These are phyloP conservation scores for Aphanoascus verrucosus DNA, from an alignment of 2,329 filamentous ascomycete species.

Conservation along the genomic window DNA sequence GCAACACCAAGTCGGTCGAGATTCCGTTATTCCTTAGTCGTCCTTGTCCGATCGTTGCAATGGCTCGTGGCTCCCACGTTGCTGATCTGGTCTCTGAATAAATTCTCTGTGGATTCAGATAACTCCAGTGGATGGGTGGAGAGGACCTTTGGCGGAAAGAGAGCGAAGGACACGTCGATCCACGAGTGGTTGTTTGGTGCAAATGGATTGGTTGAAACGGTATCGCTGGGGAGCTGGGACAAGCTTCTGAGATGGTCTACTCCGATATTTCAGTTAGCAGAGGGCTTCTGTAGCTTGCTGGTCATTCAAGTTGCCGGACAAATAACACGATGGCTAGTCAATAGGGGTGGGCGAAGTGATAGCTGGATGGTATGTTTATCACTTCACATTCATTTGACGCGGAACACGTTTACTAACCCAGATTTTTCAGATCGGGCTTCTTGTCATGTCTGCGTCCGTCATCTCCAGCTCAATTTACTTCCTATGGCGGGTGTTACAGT, in stretches of 20 bases:
- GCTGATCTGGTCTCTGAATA: conserved; percentile 89
- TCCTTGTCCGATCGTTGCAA: conserved; percentile 63
- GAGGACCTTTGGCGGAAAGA: conserved; percentile 59
- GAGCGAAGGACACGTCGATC: conserved; percentile 53
- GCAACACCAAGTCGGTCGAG: conserved; percentile 68
- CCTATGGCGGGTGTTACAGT: conserved; percentile 86
- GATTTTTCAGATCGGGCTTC: conserved; percentile 60
- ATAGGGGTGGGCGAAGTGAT: conserved; percentile 75
- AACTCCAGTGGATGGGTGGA: conserved; percentile 63
- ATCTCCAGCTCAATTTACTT: conserved; percentile 94
- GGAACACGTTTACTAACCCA: conserved; percentile 7
- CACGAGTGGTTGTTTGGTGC: conserved; percentile 82
- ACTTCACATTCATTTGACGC: not conserved
- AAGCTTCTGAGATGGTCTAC: conserved; percentile 79
- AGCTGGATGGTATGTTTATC: conserved; percentile 73
- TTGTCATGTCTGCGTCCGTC: conserved; percentile 78
- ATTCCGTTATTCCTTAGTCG: conserved; percentile 60
- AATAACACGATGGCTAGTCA: conserved; percentile 89
- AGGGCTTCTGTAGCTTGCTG: conserved; percentile 91
- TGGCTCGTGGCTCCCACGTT: conserved; percentile 77
- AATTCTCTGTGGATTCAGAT: conserved; percentile 85
- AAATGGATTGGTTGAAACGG: conserved; percentile 66
- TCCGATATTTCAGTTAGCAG: conserved; percentile 83
- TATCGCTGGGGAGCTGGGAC: conserved; percentile 80
- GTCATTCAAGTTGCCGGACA: conserved; percentile 93